Percentiles rank a stretch among this genome's conserved stretches.
Evolutionary conservation across 257 asterid genomes (phyloP).

Genomic region (Petrea volubilis): DNA sequence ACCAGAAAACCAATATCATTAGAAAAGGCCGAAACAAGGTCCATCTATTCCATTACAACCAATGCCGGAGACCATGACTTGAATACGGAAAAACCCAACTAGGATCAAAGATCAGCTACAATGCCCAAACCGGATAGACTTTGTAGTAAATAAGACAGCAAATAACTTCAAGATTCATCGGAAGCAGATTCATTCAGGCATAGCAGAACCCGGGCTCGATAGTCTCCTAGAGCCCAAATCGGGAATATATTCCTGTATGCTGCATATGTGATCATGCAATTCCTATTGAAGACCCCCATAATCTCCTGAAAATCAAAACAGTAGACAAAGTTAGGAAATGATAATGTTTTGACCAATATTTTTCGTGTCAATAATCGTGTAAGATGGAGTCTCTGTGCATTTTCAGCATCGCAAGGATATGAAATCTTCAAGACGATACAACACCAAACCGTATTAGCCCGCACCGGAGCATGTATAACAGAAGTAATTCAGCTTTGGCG

Average conservation of each 20-base stretch:
- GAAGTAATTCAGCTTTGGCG: neutral
- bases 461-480: neutral
- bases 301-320: constrained; percentile 57
- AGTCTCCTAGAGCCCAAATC: constrained; percentile 95
- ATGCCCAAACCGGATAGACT: neutral
- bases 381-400: neutral
- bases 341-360: neutral
- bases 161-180: constrained; percentile 3
- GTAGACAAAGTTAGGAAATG: neutral
- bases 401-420: neutral
- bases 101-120: neutral
- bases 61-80: neutral
- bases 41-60: neutral
- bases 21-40: neutral
- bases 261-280: constrained; percentile 92
- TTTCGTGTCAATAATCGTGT: neutral
- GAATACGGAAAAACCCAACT: constrained; percentile 6
- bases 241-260: constrained; percentile 91
- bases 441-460: neutral
- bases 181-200: constrained; percentile 32
- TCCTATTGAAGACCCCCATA: constrained; percentile 86
- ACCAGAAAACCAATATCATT: neutral
- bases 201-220: constrained; percentile 48
- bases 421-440: no score
- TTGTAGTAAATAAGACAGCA: constrained; percentile 4